phyloP scores from a whole-genome alignment of 2,329 filamentous ascomycete genomes.

The Fusarium tjaetaba region DNA sequence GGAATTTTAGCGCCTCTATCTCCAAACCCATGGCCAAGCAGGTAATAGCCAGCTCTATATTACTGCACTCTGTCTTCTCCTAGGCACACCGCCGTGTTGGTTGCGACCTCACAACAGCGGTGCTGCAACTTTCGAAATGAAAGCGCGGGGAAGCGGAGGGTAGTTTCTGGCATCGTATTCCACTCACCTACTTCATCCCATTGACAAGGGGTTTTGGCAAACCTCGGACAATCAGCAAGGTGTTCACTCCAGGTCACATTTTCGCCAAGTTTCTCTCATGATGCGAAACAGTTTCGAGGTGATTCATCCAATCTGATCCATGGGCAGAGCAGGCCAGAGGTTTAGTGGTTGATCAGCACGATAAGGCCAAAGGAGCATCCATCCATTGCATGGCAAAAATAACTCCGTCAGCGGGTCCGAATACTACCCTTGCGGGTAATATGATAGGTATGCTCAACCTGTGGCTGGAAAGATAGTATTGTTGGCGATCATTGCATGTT shows the following conservation, averaged over 20 bases:
- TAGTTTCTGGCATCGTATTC: slow-evolving; percentile 18
- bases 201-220: slow-evolving; percentile 3
- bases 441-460: background rate
- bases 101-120: slow-evolving; percentile 23
- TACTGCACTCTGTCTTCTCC: slow-evolving; percentile 27
- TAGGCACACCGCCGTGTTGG: slow-evolving; percentile 39
- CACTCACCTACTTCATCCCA: slow-evolving; percentile 8
- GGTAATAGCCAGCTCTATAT: slow-evolving; percentile 27
- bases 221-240: background rate
- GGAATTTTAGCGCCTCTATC: slow-evolving; percentile 34
- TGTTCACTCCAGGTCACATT: slow-evolving; percentile 1
- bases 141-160: slow-evolving; percentile 32
- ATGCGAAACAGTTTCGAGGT: background rate
- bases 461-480: slow-evolving; percentile 15
- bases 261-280: background rate
- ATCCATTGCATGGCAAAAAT: slow-evolving; percentile 18
- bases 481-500: slow-evolving; percentile 18
- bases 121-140: slow-evolving; percentile 11
- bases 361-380: background rate
- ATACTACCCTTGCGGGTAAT: slow-evolving; percentile 15
- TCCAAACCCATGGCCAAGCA: slow-evolving; percentile 19
- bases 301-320: background rate
- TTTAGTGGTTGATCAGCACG: slow-evolving; percentile 2
- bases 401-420: slow-evolving; percentile 10
- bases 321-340: background rate